A percentile compares a stretch with the other conserved stretches of the same genome.
phyloP scores from a whole-genome alignment of 2,329 filamentous ascomycete species.

The Colletotrichum theobromicola region DNA sequence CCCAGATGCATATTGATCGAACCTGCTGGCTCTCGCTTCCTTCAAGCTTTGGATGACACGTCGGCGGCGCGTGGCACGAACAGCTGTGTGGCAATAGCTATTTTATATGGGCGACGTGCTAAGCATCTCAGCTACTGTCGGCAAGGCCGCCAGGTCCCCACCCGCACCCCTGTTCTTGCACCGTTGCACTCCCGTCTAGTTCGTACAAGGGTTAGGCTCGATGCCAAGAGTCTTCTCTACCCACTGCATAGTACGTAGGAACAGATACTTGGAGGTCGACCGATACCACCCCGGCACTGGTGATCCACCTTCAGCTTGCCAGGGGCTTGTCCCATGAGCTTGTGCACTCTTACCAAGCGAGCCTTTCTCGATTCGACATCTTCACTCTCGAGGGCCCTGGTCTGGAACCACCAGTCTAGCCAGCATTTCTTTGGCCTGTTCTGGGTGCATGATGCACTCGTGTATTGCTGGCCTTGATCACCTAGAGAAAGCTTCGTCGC shows the following conservation, averaged over 20 bases:
- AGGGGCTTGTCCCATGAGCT: background rate
- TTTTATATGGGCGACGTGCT: too few relatives aligned
- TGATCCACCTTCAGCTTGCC: slow-evolving; percentile 6
- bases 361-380: background rate
- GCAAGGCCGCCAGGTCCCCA: slow-evolving; percentile 4
- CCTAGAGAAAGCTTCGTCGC: background rate
- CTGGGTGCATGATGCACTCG: background rate
- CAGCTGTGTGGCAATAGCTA: background rate
- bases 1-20: background rate
- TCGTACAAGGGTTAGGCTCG: background rate
- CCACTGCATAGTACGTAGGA: too few relatives aligned
- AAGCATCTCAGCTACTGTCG: background rate
- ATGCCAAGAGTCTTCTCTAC: background rate
- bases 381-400: background rate
- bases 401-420: background rate
- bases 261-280: background rate
- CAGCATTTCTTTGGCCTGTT: background rate
- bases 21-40: background rate
- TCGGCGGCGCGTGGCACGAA: background rate
- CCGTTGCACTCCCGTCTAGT: background rate
- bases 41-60: background rate
- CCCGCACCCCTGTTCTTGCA: background rate
- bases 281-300: background rate
- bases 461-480: background rate
- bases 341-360: background rate